Base-by-base conservation (phyloP, 2,329 filamentous ascomycete genomes). In the Monilinia fructigena region DNA sequence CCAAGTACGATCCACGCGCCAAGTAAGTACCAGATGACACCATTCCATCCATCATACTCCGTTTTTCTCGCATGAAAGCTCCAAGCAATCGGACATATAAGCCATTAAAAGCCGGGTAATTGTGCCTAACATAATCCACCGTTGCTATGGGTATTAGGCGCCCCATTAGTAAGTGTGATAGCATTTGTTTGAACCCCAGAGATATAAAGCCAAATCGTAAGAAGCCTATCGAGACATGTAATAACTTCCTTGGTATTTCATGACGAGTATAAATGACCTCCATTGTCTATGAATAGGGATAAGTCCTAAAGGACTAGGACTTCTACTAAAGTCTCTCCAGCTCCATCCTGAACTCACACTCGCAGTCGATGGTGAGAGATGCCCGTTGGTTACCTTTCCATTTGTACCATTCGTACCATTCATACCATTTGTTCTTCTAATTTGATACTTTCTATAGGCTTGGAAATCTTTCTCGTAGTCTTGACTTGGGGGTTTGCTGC, bases 151-250 rank as follows among this genome's bases (percentile, higher is more conserved):
- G 95, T 52, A 98, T 82, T 53, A 99, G 82, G 3, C n/a, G 88
- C 87, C 84, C 83, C 77, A 98, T 88, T 54, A 99, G 75, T 90
- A 92, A 0, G 95, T 54, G 93, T 89, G 61, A 99, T 94, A 23
- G 89, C 80, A 26, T 81, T 82, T 0, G 91, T 86, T 77, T 97
- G 93, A 6, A 89, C 85, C 66, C 93, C 94, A 35, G 85, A 86
- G 60, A 86, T 83, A 78, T 98, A 99, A 48, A 98, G 85, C 81
- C 89, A 91, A 55, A 97, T 85, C 26, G 94, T 92, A 68, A 83
- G 80, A 98, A 98, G 65, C 95, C 95, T 76, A 99, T 99, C 58
- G 93, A 97, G 66, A 98, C 92, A 77, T 99, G 95, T 48, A 99
- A 83, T 52, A 88, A 82, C 79, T 99, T 99, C 73, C 95, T 89